Evolutionary conservation across 202 grass and related monocot genomes (phyloP), one percentile per base, ranked within the genome.

Genomic region (Carex arenaria): DNA sequence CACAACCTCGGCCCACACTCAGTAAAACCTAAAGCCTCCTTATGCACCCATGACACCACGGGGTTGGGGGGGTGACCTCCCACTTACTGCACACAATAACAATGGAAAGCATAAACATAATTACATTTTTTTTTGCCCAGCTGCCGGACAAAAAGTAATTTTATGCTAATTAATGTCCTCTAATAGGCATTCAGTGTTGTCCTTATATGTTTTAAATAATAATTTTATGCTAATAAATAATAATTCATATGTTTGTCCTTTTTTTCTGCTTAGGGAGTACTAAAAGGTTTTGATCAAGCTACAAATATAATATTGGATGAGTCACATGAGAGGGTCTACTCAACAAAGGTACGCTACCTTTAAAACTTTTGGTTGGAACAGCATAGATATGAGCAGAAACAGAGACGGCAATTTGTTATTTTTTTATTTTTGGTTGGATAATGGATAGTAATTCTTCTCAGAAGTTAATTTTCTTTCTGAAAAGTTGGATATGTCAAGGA

Each of bases 301-400:
- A 98, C 95, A 83, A 98, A 98, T 88, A 93, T 98, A 22, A 95
- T 98, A 80, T 93, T 98, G 11, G 90, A 98, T 61, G 95, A 98
- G 88, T 98, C 95, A 42, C 95, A 98, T 78, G 91, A 98, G 86
- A 93, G 91, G 68, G 95, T 98, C 23, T 95, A 98, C 76, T 98
- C 95, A 31, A 98, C 93, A 12, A 98, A 92, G 90, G 95, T 91
- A 72, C 45, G 59, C 1, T 79, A 76, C 20, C 59, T 47, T 19
- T 6, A 15, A 14, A 18, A 30, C 56, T 75, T 84, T 26, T 61
- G 78, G 20, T 85, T 78, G 12, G 26, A 72, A 72, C 42, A 72
- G 19, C 15, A 17, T 18, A 71, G 38, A 45, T 42, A 70, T 43
- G 36, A 70, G 38, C 38, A 70, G 36, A 43, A 70, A 75, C 49